A percentile compares a stretch with the other conserved stretches of the same genome.
phyloP scores from a whole-genome alignment of 1,284 basidiomycete species.

The Entoloma clypeatum region DNA sequence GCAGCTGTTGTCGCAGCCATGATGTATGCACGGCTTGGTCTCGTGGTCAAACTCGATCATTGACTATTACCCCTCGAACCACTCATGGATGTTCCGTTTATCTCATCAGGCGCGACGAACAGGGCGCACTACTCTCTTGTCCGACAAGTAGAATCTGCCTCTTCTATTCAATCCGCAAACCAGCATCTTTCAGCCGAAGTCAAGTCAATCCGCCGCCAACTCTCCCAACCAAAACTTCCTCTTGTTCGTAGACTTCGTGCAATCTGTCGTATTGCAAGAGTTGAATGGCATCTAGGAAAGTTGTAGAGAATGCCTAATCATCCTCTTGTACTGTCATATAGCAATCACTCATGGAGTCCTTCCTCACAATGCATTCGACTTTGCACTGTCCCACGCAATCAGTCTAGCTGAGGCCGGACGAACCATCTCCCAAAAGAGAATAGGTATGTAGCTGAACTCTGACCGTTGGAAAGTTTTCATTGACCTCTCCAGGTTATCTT shows the following conservation, averaged over 20 bases:
- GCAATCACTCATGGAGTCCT: conserved; percentile 41
- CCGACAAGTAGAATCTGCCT: conserved; percentile 59
- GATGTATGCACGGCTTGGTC: conserved; percentile 2
- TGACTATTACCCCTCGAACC: neutral
- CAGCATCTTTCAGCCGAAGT: conserved; percentile 55
- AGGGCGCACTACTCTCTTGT: conserved; percentile 70
- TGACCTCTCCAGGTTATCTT: conserved; percentile 74
- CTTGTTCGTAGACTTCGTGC: conserved; percentile 40
- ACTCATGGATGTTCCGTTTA: conserved; percentile 68
- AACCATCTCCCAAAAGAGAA: conserved; percentile 59
- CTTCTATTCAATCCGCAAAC: conserved; percentile 53
- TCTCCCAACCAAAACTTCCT: conserved; percentile 45
- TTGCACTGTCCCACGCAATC: conserved; percentile 67
- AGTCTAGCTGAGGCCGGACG: conserved; percentile 66
- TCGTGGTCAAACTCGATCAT: neutral
- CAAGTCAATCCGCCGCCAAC: conserved; percentile 46
- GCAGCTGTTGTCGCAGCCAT: conserved; percentile 43
- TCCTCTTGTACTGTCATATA: conserved; percentile 66
- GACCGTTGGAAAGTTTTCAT: neutral
- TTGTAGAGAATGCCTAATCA: conserved; percentile 57
- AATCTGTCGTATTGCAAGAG: conserved; percentile 4
- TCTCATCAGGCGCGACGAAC: conserved; percentile 70
- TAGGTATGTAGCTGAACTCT: conserved; percentile 43
- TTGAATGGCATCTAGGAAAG: conserved; percentile 40
- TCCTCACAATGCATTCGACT: conserved; percentile 46